A percentile compares a stretch with the other conserved stretches of the same genome.
These are phyloP conservation scores for Solanum pinnatisectum DNA, from an alignment of 257 asterid species.

Conservation along the genomic window DNA sequence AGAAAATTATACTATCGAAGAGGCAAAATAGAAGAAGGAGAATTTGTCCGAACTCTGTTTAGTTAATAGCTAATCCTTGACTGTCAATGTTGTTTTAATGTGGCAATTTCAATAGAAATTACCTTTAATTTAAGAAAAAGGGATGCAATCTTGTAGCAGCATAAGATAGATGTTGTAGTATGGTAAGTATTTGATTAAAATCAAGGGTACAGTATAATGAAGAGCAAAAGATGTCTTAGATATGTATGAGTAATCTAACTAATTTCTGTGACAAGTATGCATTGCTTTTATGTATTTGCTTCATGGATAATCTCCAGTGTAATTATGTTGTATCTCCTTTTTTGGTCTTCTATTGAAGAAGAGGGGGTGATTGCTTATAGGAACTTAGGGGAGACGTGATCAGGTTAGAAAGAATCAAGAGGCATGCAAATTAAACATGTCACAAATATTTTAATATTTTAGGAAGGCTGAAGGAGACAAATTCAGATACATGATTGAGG, in stretches of 20 bases:
- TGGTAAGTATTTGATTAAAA: neutral
- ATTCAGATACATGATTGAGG: neutral
- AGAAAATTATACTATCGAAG: neutral
- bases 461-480: neutral
- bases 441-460: neutral
- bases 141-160: neutral
- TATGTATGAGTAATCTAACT: neutral
- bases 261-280: neutral
- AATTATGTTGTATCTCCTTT: neutral
- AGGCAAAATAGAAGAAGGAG: neutral
- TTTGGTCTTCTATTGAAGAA: neutral
- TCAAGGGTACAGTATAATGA: neutral
- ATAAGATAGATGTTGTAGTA: neutral
- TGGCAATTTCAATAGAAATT: neutral
- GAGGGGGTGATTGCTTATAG: neutral
- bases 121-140: neutral
- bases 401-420: neutral
- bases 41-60: neutral
- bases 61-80: neutral
- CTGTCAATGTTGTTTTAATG: neutral
- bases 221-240: neutral
- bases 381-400: neutral
- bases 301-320: neutral
- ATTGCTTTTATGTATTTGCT: neutral
- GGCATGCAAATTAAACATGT: neutral